Conservation (phyloP, 1,139 yeast species). For the Protomyces gravidus region DNA sequence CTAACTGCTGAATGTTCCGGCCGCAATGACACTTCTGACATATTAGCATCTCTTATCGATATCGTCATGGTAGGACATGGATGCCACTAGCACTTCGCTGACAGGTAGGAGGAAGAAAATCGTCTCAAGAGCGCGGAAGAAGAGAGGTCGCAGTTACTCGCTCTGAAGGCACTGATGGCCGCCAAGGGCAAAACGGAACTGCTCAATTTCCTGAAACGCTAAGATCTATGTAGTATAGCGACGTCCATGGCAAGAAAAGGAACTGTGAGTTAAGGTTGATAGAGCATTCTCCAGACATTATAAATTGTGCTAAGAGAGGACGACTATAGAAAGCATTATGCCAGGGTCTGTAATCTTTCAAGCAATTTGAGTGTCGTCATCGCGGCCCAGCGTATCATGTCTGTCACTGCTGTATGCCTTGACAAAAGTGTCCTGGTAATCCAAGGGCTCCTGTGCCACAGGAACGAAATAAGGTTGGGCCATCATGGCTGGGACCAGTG, state of each 20-base stretch:
- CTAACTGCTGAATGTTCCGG: background rate
- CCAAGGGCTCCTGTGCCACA: background rate
- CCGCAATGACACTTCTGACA: too few species aligned
- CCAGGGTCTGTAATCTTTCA: too few species aligned
- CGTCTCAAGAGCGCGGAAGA: constrained; percentile 34
- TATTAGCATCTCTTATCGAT: constrained; percentile 39
- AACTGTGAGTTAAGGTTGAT: too few species aligned
- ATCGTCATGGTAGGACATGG: constrained; percentile 17
- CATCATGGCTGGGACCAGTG: background rate
- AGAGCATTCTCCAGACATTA: too few species aligned
- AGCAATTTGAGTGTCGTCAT: background rate
- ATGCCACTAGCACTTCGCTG: background rate
- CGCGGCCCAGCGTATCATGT: background rate
- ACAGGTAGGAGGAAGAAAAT: background rate
- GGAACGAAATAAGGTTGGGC: background rate
- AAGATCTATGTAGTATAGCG: background rate
- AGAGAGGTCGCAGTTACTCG: constrained; percentile 53
- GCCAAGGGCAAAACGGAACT: constrained; percentile 67
- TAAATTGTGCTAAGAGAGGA: background rate
- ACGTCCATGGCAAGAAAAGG: too few species aligned
- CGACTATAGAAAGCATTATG: too few species aligned
- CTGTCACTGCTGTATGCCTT: background rate
- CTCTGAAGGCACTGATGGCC: constrained; percentile 59
- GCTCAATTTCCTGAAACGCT: constrained; percentile 50
- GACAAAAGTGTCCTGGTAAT: background rate